Base-by-base conservation (phyloP, 441 rosid genomes). In the Gossypium davidsonii region DNA sequence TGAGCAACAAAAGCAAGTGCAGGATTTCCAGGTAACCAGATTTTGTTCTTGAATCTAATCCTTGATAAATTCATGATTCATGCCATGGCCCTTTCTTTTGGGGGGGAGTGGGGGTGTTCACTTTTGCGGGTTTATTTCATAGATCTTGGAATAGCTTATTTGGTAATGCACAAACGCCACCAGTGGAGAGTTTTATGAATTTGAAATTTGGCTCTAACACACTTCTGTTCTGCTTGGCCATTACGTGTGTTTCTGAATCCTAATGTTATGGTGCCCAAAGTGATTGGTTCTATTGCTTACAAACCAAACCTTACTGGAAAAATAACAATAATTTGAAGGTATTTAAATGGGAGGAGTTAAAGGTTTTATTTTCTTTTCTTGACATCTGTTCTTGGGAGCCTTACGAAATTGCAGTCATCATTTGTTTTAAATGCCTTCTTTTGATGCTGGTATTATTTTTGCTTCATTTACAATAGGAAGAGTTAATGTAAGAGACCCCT, bases 1-100 rank as follows among this genome's bases (percentile, higher is more conserved):
- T 14, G 97, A 94, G 85, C 98, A 90, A 73, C 98, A 89, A 77
- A 94, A 85, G 79, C 96, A 91, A 86, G 87, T 91, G 63, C 89
- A 86, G 76, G 96, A 88, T 60, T 91, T 91, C 72, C 94, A 89
- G 96, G 98, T 91, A 77, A 51, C 61, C 67, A 15, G 39, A 20
- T 55, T 26, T 46, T 34, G 2, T 31, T 18, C 17, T 73, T 51
- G 37, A 23, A 53, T 14, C 62, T 21, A 55, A 34, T 73, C 31
- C 65, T 42, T 64, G 11, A 25, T 26, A 2, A 28, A 31, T 62
- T 49, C 18, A 61, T 72, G 48, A 21, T 72, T 15, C 12, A 3
- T 28, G 1, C 12, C 42, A 0, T 3, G 8, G 15, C 51, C 34
- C 34, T 28, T 28, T 28, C 34, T 28, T 28, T 28, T 3, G 4